Percentiles rank a stretch among this genome's conserved stretches.
Evolutionary conservation across 2,329 filamentous ascomycete species (phyloP).

Genomic region (Akanthomyces muscarius): DNA sequence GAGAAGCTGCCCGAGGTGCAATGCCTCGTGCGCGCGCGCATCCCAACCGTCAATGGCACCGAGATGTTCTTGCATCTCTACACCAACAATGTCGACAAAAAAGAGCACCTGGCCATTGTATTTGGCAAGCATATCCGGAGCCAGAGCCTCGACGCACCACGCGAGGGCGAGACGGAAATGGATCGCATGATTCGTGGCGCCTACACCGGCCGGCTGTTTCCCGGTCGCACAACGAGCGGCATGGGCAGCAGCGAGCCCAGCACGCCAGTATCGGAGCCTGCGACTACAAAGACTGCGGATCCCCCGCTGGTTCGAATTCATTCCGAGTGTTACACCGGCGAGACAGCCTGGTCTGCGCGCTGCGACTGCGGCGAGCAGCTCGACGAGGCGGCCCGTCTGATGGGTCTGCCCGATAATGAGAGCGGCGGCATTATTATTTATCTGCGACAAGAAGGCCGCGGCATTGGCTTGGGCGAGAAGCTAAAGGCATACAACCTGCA

Average conservation of each 20-base stretch:
- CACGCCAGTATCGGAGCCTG: constrained; percentile 4
- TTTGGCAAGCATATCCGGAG: constrained; percentile 84
- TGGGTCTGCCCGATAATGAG: constrained; percentile 65
- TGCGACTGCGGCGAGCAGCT: constrained; percentile 98
- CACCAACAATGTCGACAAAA: constrained; percentile 85
- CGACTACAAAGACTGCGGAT: constrained; percentile 17
- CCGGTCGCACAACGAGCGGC: constrained; percentile 74
- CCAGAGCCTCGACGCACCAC: constrained; percentile 63
- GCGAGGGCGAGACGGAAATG: constrained; percentile 77
- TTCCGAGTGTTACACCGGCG: constrained; percentile 96
- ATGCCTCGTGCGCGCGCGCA: constrained; percentile 90
- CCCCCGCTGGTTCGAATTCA: constrained; percentile 85
- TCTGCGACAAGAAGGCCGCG: constrained; percentile 89
- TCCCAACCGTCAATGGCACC: constrained; percentile 84
- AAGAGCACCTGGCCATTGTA: constrained; percentile 95
- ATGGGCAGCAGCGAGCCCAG: constrained; percentile 40
- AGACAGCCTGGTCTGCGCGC: constrained; percentile 95
- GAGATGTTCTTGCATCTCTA: constrained; percentile 98
- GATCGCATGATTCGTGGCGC: constrained; percentile 92
- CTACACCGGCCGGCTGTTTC: constrained; percentile 82
- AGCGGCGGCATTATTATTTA: constrained; percentile 91
- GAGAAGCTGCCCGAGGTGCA: constrained; percentile 77
- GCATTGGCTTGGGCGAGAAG: constrained; percentile 92
- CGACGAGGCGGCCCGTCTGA: constrained; percentile 90
- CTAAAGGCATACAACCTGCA: constrained; percentile 98